Percentiles rank a stretch among this genome's conserved stretches.
Conservation (phyloP, 1,284 basidiomycete species). For the Rhodotorula sp. region DNA sequence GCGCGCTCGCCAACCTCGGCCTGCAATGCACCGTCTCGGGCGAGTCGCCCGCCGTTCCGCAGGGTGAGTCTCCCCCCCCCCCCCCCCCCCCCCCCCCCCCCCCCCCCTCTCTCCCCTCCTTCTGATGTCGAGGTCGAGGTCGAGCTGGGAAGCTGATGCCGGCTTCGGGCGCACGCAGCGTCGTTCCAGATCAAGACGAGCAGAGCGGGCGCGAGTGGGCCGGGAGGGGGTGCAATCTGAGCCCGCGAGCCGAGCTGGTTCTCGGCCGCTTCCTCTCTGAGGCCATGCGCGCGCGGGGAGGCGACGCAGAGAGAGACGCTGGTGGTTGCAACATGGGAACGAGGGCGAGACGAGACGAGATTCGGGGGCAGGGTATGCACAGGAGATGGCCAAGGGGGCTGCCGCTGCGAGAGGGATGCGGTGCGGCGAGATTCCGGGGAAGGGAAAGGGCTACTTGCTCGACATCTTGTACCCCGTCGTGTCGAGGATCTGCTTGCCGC, state of each 20-base stretch:
- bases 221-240: background rate
- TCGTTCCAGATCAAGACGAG: slow-evolving; percentile 38
- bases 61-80: too few relatives aligned
- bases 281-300: too few relatives aligned
- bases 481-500: slow-evolving; percentile 77
- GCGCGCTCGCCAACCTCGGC: slow-evolving; percentile 43
- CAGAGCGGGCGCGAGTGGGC: background rate
- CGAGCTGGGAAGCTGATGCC: background rate
- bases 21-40: slow-evolving; percentile 28
- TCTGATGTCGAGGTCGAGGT: too few relatives aligned
- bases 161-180: background rate
- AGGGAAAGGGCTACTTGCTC: slow-evolving; percentile 59
- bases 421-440: background rate
- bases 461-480: slow-evolving; percentile 78
- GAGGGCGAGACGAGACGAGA: too few relatives aligned
- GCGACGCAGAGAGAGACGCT: too few relatives aligned
- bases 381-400: too few relatives aligned
- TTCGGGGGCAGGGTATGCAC: too few relatives aligned
- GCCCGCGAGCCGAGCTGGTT: background rate
- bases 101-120: too few relatives aligned
- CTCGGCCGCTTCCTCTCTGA: too few relatives aligned
- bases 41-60: slow-evolving; percentile 30
- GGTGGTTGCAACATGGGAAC: too few relatives aligned
- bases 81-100: too few relatives aligned
- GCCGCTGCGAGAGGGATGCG: too few relatives aligned